These are phyloP conservation scores for Lophium mytilinum DNA, from an alignment of 495 filamentous ascomycete species.

Conservation along the genomic window DNA sequence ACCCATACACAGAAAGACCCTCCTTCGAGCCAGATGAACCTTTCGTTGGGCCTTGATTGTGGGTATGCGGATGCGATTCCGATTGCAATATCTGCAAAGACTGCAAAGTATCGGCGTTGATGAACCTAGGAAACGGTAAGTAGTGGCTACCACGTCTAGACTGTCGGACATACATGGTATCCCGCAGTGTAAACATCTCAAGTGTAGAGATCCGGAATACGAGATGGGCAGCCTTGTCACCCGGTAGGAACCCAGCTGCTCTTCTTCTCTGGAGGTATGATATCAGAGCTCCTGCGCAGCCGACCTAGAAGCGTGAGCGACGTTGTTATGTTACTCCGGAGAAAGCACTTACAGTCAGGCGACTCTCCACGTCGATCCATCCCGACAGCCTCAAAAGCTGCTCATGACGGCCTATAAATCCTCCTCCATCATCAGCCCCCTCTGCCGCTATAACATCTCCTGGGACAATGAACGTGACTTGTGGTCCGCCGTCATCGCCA, in stretches of 20 bases:
- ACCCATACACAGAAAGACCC: constrained; percentile 78
- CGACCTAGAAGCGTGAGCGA: constrained; percentile 33
- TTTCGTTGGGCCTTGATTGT: constrained; percentile 67
- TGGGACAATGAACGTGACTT: constrained; percentile 46
- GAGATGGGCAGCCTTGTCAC: constrained; percentile 40
- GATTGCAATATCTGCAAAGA: constrained; percentile 82
- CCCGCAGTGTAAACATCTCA: constrained; percentile 68
- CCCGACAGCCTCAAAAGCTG: constrained; percentile 64
- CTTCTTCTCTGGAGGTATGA: constrained; percentile 67
- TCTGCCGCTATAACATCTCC: constrained; percentile 42
- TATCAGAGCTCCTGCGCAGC: constrained; percentile 81
- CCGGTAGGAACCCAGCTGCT: constrained; percentile 49
- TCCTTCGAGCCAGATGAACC: constrained; percentile 71
- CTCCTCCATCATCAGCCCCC: constrained; percentile 43
- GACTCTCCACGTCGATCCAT: constrained; percentile 72
- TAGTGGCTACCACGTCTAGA: constrained; percentile 4
- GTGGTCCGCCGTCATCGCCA: constrained; percentile 40
- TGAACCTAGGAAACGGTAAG: constrained; percentile 45
- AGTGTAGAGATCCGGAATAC: constrained; percentile 55
- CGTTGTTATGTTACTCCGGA: neutral
- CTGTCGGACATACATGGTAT: constrained; percentile 55
- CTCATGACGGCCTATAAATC: constrained; percentile 48
- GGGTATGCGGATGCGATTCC: constrained; percentile 76
- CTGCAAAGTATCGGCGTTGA: constrained; percentile 69
- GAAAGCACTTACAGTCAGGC: constrained; percentile 42